These are phyloP conservation scores for Candida wancherniae DNA, from an alignment of 805 yeast species.

Conservation along the genomic window DNA sequence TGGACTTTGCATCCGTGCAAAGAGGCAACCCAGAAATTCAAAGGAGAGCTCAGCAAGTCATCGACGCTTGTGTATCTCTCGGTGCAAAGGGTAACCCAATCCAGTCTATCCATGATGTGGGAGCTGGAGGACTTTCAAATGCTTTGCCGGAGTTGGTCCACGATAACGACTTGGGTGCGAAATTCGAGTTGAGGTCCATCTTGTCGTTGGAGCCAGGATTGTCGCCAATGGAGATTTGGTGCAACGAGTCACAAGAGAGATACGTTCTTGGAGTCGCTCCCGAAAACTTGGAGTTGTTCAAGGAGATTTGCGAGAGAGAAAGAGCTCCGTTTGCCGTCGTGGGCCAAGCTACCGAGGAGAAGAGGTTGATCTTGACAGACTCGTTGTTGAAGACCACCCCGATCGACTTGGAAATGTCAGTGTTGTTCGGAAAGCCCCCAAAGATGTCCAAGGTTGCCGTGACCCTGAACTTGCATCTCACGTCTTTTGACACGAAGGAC, in stretches of 20 bases:
- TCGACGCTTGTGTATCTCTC: slow-evolving; percentile 84
- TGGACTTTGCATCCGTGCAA: slow-evolving; percentile 98
- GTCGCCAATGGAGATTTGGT: slow-evolving; percentile 99
- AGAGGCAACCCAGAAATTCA: slow-evolving; percentile 99
- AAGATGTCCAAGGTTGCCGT: slow-evolving; percentile 77
- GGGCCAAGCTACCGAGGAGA: slow-evolving; percentile 87
- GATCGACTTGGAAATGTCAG: slow-evolving; percentile 92
- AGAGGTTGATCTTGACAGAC: slow-evolving; percentile 78
- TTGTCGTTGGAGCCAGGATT: slow-evolving; percentile 92
- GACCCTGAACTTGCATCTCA: slow-evolving; percentile 55
- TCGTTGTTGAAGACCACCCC: slow-evolving; percentile 74
- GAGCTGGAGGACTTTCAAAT: slow-evolving; percentile 98
- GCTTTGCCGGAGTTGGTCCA: slow-evolving; percentile 97
- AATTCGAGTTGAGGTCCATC: slow-evolving; percentile 84
- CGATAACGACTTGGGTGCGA: slow-evolving; percentile 94
- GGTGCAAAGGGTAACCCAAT: slow-evolving; percentile 68
- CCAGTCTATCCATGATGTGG: slow-evolving; percentile 96
- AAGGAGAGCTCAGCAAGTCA: slow-evolving; percentile 97
- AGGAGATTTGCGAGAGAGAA: slow-evolving; percentile 84
- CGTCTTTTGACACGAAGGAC: slow-evolving; percentile 29
- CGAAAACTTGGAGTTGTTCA: slow-evolving; percentile 65
- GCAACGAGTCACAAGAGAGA: slow-evolving; percentile 98
- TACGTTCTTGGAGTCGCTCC: slow-evolving; percentile 90
- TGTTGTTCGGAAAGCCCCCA: slow-evolving; percentile 95
- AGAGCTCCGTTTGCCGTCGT: slow-evolving; percentile 95